Conservation (phyloP, 1,139 yeast species). For the Geotrichum carabidarum region DNA sequence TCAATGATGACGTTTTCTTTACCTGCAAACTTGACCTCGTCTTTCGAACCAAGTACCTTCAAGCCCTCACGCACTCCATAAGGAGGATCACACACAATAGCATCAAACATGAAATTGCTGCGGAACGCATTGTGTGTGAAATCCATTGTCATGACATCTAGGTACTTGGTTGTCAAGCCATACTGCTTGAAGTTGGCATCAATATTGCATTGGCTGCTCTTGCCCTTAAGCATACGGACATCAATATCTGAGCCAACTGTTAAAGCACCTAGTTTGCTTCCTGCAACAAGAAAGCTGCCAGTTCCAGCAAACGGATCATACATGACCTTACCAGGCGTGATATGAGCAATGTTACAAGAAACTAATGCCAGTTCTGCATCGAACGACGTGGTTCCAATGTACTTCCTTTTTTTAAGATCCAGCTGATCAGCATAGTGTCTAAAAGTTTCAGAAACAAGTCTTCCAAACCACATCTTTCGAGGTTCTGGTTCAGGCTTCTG, state of each 20-base stretch:
- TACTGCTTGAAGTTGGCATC: constrained; percentile 72
- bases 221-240: constrained; percentile 76
- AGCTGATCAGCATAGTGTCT: constrained; percentile 70
- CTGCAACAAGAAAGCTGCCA: constrained; percentile 88
- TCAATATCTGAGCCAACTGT: constrained; percentile 91
- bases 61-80: constrained; percentile 96
- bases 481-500: constrained; percentile 53
- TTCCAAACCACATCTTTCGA: constrained; percentile 63
- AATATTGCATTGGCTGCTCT: constrained; percentile 48
- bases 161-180: constrained; percentile 49
- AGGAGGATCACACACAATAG: constrained; percentile 94
- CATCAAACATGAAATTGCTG: constrained; percentile 56
- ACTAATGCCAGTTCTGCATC: constrained; percentile 74
- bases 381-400: constrained; percentile 93
- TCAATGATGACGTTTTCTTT: constrained; percentile 66
- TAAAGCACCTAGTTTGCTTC: constrained; percentile 77
- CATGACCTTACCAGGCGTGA: constrained; percentile 56
- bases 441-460: constrained; percentile 61
- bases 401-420: constrained; percentile 75
- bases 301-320: constrained; percentile 98
- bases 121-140: constrained; percentile 87
- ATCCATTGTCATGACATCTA: constrained; percentile 87
- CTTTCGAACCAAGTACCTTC: constrained; percentile 81
- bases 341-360: constrained; percentile 81
- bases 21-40: constrained; percentile 56